Conservation (phyloP, 2,329 filamentous ascomycete genomes). For the Aspergillus flavus region DNA sequence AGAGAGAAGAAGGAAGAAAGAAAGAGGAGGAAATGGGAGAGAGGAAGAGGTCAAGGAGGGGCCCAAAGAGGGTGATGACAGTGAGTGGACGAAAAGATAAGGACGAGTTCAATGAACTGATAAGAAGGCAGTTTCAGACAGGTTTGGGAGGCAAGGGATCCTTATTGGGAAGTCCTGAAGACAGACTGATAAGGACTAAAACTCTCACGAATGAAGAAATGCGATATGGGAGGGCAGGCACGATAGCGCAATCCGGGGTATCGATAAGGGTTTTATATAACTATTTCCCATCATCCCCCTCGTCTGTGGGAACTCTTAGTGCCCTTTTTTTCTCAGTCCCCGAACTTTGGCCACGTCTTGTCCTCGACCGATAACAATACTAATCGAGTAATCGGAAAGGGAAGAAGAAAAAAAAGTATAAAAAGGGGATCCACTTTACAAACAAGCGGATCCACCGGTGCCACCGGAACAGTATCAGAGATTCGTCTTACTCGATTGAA, state of each 20-base stretch:
- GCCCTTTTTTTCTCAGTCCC: background rate
- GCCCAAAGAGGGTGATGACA: background rate
- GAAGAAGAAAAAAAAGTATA: constrained; percentile 4
- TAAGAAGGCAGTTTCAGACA: background rate
- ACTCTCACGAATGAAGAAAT: background rate
- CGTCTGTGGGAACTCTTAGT: background rate
- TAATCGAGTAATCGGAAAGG: constrained; percentile 11
- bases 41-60: constrained; percentile 3
- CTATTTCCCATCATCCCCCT: background rate
- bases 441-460: constrained; percentile 14
- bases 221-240: background rate
- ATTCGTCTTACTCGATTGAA: constrained; percentile 16
- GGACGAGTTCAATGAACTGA: constrained; percentile 6
- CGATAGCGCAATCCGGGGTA: constrained; percentile 10
- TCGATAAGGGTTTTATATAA: constrained; percentile 15
- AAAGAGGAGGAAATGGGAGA: background rate
- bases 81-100: constrained; percentile 10
- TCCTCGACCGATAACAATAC: background rate
- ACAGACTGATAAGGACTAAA: constrained; percentile 11
- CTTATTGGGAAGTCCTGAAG: background rate
- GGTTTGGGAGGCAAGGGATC: constrained; percentile 7
- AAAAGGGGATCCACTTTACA: constrained; percentile 7
- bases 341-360: background rate
- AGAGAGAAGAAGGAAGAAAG: constrained; percentile 9
- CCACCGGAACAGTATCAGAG: constrained; percentile 10